Conservation (phyloP, 208 protist genomes). For the Trypanosoma mega region DNA sequence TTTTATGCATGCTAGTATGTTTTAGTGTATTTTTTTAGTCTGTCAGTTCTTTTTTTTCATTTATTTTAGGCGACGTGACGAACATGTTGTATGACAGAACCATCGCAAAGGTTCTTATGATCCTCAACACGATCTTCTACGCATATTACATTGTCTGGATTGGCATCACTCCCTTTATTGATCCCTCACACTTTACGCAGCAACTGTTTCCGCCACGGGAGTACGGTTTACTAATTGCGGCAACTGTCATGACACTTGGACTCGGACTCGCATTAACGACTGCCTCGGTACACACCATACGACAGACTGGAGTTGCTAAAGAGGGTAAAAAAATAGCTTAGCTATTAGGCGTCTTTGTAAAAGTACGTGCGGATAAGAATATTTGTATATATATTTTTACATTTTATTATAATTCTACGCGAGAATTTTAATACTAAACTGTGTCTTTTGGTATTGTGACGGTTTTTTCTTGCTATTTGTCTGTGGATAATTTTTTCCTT, state of each 20-base stretch:
- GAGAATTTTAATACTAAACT: not conserved
- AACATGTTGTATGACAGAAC: constrained; percentile 67
- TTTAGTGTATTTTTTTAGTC: constrained; percentile 1
- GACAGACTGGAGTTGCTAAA: constrained; percentile 31
- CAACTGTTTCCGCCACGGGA: constrained; percentile 66
- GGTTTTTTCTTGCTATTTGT: no score
- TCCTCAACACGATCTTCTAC: constrained; percentile 48
- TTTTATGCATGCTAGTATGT: constrained; percentile 6
- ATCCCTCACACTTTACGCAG: constrained; percentile 78
- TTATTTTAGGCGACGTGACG: not conserved
- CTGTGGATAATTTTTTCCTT: no score
- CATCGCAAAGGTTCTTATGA: constrained; percentile 57
- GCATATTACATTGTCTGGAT: constrained; percentile 85
- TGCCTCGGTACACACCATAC: constrained; percentile 66
- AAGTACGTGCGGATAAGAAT: not conserved
- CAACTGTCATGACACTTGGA: constrained; percentile 42
- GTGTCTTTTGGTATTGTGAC: not conserved
- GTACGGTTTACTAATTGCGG: constrained; percentile 70
- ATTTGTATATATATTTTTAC: not conserved
- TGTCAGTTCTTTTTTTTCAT: not conserved
- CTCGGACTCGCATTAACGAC: constrained; percentile 40
- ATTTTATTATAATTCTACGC: not conserved
- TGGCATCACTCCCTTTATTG: constrained; percentile 78
- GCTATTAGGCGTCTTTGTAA: not conserved
- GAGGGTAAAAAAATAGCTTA: not conserved